Evolutionary conservation across 805 yeast species (phyloP), one percentile per base, ranked within the genome.

Genomic region (Vanderwaltozyma yarrowii): DNA sequence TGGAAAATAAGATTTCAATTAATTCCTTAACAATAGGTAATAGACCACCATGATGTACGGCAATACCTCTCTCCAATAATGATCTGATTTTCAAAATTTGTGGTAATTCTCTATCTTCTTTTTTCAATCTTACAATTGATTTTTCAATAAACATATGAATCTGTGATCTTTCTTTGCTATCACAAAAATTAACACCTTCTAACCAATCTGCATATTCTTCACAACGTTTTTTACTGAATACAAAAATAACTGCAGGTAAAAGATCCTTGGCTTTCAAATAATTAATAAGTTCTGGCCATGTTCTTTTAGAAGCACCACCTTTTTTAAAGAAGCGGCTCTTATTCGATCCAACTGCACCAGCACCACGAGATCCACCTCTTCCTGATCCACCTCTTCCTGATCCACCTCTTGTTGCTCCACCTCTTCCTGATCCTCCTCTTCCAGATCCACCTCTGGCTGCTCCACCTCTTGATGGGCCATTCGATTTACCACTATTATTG

Each of bases 41-140:
- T 42, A 88, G 62, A 1, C 97, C 97, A 55, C 95, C 94, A 60
- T 88, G 96, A 56, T 88, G 97, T 2, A 88, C 94, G 0, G 95
- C 96, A 44, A 92, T 82, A 40, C 98, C 98, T 53, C 96, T 70
- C 32, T 85, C 73, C 31, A 92, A 61, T 70, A 89, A 67, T 23
- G 86, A 94, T 47, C 94, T 71, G 42, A 89, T 71, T 46, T 82
- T 77, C 43, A 84, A 46, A 41, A 92, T 89, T 61, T 92, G 98
- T 1, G 98, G 97, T 35, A 92, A 66, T 40, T 82, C 89, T 45
- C 97, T 71, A 56, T 92, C 98, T 52, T 92, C 98, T 49, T 78
- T 81, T 51, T 84, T 85, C 57, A 86, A 72, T 40, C 98, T 72
- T 0, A 88, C 71, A 18, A 88, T 82, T 0, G 97, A 94, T 46